Percentiles rank a stretch among this genome's conserved stretches.
Conservation (phyloP, 2,329 filamentous ascomycete species). For the Fusarium verticillioides region DNA sequence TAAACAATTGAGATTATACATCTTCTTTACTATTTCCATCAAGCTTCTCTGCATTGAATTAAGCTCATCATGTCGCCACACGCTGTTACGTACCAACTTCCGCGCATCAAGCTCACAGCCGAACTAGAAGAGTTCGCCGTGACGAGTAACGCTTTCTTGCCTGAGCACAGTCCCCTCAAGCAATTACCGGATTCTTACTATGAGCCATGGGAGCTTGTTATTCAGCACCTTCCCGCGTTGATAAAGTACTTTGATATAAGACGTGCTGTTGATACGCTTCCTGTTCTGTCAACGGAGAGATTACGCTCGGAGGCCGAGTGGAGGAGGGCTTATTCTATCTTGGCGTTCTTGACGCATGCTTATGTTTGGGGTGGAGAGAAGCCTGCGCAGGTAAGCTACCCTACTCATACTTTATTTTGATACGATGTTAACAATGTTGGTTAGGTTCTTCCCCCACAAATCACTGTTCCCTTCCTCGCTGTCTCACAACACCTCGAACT, state of each 20-base stretch:
- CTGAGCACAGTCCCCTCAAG: conserved; percentile 73
- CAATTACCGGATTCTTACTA: conserved; percentile 78
- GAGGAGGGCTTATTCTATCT: conserved; percentile 81
- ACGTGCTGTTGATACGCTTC: conserved; percentile 71
- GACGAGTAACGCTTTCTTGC: conserved; percentile 78
- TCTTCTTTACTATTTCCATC: neutral
- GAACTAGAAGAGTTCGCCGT: conserved; percentile 53
- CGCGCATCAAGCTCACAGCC: conserved; percentile 30
- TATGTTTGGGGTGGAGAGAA: conserved; percentile 90
- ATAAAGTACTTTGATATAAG: conserved; percentile 71
- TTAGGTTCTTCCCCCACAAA: conserved; percentile 75
- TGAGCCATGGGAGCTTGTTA: conserved; percentile 79
- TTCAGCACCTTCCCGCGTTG: conserved; percentile 73
- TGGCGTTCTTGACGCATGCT: conserved; percentile 83
- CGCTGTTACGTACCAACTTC: conserved; percentile 45
- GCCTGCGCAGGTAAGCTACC: conserved; percentile 81
- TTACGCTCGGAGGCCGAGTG: conserved; percentile 77
- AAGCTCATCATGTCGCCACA: conserved; percentile 55
- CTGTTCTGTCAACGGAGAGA: conserved; percentile 73
- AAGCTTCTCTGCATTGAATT: neutral
- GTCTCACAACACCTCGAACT: conserved; percentile 80
- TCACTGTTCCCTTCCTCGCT: conserved; percentile 80
- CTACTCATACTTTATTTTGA: too few relatives aligned
- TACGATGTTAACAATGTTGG: conserved; percentile 32
- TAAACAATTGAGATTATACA: neutral